phyloP scores from a whole-genome alignment of 179 eudicot species.

The Drosera spatulata region DNA sequence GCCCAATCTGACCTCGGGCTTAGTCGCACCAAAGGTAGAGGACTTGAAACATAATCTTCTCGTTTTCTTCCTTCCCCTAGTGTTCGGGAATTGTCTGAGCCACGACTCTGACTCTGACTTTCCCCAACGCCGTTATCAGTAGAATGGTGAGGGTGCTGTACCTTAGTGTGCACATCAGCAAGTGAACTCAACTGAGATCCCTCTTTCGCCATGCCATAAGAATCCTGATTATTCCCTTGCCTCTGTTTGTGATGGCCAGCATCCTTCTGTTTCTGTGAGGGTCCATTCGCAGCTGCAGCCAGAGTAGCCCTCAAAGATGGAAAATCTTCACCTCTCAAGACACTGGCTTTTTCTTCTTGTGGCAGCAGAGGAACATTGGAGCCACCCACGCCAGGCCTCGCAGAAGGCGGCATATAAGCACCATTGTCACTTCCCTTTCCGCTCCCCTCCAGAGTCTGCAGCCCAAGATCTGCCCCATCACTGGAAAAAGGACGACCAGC shows the following conservation, averaged over 20 bases:
- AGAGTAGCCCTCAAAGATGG: constrained; percentile 79
- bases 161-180: constrained; percentile 37
- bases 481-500: constrained; percentile 20
- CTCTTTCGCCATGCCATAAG: constrained; percentile 25
- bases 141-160: constrained; percentile 19
- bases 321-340: constrained; percentile 94
- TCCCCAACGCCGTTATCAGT: constrained; percentile 15
- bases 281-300: constrained; percentile 33
- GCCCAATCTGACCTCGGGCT: constrained; percentile 97
- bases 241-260: constrained; percentile 40
- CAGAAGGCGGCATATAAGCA: constrained; percentile 55
- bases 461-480: constrained; percentile 24
- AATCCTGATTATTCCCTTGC: constrained; percentile 31
- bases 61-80: constrained; percentile 37
- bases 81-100: constrained; percentile 23
- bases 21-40: constrained; percentile 65
- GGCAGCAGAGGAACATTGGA: constrained; percentile 16
- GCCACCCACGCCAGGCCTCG: constrained; percentile 28
- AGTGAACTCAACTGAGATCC: constrained; percentile 25
- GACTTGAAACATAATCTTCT: constrained; percentile 47
- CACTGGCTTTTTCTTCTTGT: constrained; percentile 33
- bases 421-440: constrained; percentile 12
- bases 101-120: constrained; percentile 16
- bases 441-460: constrained; percentile 20
- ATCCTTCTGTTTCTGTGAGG: constrained; percentile 66